Evolutionary conservation across 352 stramenopile genomes (phyloP).

Genomic region (Pythium sukuiense): DNA sequence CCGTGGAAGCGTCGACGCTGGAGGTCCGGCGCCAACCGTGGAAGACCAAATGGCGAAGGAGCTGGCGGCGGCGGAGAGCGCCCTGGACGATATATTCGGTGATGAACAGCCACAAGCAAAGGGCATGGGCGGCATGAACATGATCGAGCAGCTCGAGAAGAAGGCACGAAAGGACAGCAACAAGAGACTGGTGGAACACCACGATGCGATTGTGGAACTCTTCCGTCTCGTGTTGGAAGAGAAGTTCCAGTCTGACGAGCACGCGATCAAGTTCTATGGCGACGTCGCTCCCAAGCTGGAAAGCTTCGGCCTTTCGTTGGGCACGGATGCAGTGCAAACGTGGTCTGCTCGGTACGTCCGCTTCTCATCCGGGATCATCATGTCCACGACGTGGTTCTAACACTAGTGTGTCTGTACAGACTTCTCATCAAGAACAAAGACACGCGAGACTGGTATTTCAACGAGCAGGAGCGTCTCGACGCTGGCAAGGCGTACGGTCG

Average conservation of each 20-base stretch:
- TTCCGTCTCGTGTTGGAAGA: constrained; percentile 53
- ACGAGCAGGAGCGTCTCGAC: constrained; percentile 74
- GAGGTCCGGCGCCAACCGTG: constrained; percentile 39
- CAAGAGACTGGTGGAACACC: constrained; percentile 84
- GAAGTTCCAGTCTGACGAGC: constrained; percentile 55
- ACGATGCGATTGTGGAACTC: constrained; percentile 57
- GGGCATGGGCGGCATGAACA: constrained; percentile 72
- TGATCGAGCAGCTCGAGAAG: constrained; percentile 89
- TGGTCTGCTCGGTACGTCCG: constrained; percentile 64
- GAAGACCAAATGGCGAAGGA: constrained; percentile 87
- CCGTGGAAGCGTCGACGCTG: constrained; percentile 5
- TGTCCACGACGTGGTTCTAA: background rate
- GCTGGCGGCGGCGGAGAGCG: constrained; percentile 72
- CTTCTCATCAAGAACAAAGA: constrained; percentile 90
- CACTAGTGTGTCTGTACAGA: constrained; percentile 18
- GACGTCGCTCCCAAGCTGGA: constrained; percentile 65
- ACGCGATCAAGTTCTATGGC: constrained; percentile 69
- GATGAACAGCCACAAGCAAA: constrained; percentile 72
- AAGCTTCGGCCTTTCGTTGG: constrained; percentile 57
- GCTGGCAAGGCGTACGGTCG: constrained; percentile 74
- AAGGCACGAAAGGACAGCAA: constrained; percentile 84
- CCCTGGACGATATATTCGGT: constrained; percentile 84
- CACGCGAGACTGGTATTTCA: constrained; percentile 84
- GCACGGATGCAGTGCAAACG: constrained; percentile 68
- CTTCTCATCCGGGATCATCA: background rate